Percentiles rank a stretch among this genome's conserved stretches.
phyloP scores from a whole-genome alignment of 1,139 yeast genomes.

The Insectozyma bohioensis region DNA sequence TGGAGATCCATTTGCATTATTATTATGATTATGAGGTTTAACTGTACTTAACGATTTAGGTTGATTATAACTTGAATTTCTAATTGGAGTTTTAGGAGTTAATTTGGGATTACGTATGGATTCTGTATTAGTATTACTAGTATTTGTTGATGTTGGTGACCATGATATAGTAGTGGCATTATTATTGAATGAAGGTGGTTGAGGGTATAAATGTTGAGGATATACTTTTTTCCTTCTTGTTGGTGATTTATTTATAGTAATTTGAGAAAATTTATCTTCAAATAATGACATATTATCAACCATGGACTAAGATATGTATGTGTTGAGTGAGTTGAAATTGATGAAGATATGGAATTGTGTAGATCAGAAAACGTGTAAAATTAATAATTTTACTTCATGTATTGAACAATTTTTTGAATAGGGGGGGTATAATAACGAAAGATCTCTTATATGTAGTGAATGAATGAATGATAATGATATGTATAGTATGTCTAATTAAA shows the following conservation, averaged over 20 bases:
- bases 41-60: constrained; percentile 9
- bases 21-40: constrained; percentile 1
- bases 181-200: no score
- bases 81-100: constrained; percentile 11
- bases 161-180: no score
- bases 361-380: no score
- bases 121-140: no score
- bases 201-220: constrained; percentile 23
- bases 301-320: background rate
- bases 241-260: constrained; percentile 23
- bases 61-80: constrained; percentile 1
- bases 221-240: constrained; percentile 22
- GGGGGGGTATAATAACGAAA: no score
- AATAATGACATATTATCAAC: constrained; percentile 14
- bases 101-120: background rate
- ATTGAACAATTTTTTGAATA: no score
- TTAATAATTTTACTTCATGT: no score
- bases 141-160: background rate
- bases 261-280: constrained; percentile 30
- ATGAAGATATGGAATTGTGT: no score
- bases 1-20: background rate
- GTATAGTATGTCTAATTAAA: no score
- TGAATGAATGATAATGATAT: no score
- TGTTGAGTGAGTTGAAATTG: no score
- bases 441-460: no score